Conservation (phyloP, 805 yeast species). For the Pichia phayaonensis region DNA sequence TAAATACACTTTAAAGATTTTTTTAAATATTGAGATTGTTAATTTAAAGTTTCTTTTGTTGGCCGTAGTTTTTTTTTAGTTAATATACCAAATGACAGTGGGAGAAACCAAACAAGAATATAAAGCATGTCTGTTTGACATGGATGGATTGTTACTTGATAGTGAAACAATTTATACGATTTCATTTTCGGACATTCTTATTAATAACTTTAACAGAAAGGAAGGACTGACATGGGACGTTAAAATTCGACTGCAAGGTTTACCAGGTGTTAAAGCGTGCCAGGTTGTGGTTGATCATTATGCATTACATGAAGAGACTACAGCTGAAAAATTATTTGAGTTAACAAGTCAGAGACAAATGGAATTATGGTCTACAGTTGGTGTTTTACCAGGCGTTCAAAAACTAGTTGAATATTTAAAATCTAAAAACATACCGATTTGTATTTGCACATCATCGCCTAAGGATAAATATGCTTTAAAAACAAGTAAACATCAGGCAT, state of each 20-base stretch:
- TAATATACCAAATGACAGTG: neutral
- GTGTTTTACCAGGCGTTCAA: constrained; percentile 78
- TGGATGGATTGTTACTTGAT: constrained; percentile 93
- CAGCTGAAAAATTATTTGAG: constrained; percentile 56
- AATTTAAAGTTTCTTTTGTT: no score
- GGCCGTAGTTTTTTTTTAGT: neutral
- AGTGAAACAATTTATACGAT: constrained; percentile 89
- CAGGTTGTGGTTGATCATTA: constrained; percentile 59
- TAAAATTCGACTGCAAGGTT: constrained; percentile 80
- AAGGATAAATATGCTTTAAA: constrained; percentile 55
- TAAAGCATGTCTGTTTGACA: constrained; percentile 43
- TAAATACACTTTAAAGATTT: no score
- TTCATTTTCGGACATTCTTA: constrained; percentile 59
- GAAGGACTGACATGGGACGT: constrained; percentile 88
- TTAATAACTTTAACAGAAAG: constrained; percentile 41
- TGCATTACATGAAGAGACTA: constrained; percentile 44
- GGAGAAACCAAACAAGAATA: constrained; percentile 1
- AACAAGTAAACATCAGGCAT: constrained; percentile 54
- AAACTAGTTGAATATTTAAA: constrained; percentile 54
- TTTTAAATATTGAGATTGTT: no score
- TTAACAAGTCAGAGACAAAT: constrained; percentile 47
- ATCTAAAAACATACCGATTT: constrained; percentile 59
- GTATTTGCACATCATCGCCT: constrained; percentile 83
- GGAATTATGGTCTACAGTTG: constrained; percentile 52
- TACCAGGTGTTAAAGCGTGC: constrained; percentile 77